Evolutionary conservation across 2,329 filamentous ascomycete species (phyloP).

Genomic region (Bipolaris sorokiniana): DNA sequence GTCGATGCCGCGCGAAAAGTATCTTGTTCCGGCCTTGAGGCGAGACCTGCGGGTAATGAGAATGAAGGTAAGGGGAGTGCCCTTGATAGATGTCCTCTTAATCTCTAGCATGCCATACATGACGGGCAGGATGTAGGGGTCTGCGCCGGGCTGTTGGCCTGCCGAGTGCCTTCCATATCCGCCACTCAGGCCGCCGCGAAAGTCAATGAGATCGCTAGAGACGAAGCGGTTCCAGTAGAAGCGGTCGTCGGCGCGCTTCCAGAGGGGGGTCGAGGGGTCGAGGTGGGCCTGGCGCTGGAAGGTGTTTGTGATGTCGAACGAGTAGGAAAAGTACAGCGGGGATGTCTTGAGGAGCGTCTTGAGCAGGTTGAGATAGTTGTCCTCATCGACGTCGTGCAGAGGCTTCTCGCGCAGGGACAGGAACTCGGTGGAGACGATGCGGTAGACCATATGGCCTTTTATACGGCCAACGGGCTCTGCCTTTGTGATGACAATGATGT

Average conservation of each 20-base stretch:
- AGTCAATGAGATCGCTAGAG: constrained; percentile 88
- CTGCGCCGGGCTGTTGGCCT: constrained; percentile 75
- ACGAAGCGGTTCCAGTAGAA: constrained; percentile 99
- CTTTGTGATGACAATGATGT: constrained; percentile 96
- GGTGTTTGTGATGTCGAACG: constrained; percentile 92
- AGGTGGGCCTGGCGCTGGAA: constrained; percentile 90
- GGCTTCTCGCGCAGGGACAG: constrained; percentile 90
- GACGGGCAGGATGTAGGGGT: constrained; percentile 92
- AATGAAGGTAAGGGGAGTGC: constrained; percentile 79
- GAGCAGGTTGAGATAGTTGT: constrained; percentile 83
- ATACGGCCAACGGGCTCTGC: constrained; percentile 87
- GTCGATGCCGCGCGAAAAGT: constrained; percentile 93
- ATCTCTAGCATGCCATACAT: constrained; percentile 98
- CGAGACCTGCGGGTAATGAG: constrained; percentile 89
- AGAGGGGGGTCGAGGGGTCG: constrained; percentile 75
- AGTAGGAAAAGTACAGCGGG: constrained; percentile 98
- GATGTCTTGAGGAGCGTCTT: constrained; percentile 81
- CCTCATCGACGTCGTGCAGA: constrained; percentile 91
- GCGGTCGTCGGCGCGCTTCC: constrained; percentile 91
- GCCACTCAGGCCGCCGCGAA: constrained; percentile 66
- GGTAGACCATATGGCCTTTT: constrained; percentile 96
- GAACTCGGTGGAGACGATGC: constrained; percentile 87
- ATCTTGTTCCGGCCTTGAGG: constrained; percentile 87
- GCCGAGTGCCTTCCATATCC: constrained; percentile 64
- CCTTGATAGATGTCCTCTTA: constrained; percentile 82